These are phyloP conservation scores for Lipomyces kockii DNA, from an alignment of 805 yeast genomes.

Conservation along the genomic window DNA sequence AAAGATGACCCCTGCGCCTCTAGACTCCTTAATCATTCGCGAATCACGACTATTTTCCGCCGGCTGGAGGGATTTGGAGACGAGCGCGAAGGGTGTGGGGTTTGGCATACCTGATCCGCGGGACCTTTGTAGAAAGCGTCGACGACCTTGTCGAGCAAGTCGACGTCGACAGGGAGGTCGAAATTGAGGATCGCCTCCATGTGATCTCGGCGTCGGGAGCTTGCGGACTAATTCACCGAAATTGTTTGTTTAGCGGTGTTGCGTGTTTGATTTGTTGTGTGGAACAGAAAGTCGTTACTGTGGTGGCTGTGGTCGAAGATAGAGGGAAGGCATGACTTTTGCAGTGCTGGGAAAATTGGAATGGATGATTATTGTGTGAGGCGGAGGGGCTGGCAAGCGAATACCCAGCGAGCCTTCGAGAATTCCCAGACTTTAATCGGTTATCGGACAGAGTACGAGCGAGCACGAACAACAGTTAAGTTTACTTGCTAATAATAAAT, in stretches of 20 bases:
- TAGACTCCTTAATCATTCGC: neutral
- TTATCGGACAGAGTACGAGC: too few relatives aligned
- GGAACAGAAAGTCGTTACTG: neutral
- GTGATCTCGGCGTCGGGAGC: slow-evolving; percentile 1
- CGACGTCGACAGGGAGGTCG: slow-evolving; percentile 74
- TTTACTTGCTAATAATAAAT: too few relatives aligned
- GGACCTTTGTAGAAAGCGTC: slow-evolving; percentile 79
- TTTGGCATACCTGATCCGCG: slow-evolving; percentile 50
- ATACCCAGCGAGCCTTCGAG: neutral
- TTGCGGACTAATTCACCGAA: neutral
- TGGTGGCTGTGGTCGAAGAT: neutral
- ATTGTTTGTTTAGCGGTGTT: neutral
- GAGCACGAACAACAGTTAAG: neutral
- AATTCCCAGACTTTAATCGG: neutral
- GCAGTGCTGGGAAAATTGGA: neutral
- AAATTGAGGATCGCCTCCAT: slow-evolving; percentile 93
- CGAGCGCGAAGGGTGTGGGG: neutral
- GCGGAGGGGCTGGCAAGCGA: neutral
- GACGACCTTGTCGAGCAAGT: slow-evolving; percentile 79
- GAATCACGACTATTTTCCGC: neutral
- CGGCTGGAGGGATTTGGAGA: neutral
- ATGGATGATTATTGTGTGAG: neutral
- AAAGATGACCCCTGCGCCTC: neutral
- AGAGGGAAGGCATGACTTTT: neutral
- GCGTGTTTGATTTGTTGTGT: neutral